These are phyloP conservation scores for Backusella luteola DNA, from an alignment of 192 early-diverging fungal genomes.

Conservation along the genomic window DNA sequence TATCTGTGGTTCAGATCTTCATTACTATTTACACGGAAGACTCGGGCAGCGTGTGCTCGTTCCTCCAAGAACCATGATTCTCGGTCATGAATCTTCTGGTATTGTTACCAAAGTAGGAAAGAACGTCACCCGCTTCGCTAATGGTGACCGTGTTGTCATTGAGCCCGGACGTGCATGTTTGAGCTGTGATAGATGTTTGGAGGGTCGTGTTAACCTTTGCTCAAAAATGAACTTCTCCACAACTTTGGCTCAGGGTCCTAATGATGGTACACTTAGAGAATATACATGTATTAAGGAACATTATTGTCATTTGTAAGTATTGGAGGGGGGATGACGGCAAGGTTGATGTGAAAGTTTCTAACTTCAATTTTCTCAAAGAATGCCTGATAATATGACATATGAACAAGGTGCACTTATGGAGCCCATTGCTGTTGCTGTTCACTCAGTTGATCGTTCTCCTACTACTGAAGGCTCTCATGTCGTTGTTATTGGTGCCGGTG, in stretches of 20 bases:
- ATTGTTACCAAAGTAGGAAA: conserved; percentile 36
- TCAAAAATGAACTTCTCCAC: conserved; percentile 40
- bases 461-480: conserved; percentile 22
- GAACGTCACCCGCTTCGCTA: conserved; percentile 30
- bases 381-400: conserved; percentile 33
- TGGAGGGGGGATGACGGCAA: conserved; percentile 9
- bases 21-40: conserved; percentile 39
- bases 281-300: background rate
- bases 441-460: conserved; percentile 28
- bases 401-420: conserved; percentile 42
- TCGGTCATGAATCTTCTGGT: conserved; percentile 47
- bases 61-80: conserved; percentile 32
- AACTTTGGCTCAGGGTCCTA: conserved; percentile 22
- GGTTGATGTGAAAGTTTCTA: background rate
- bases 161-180: conserved; percentile 41
- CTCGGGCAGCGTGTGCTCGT: conserved; percentile 30
- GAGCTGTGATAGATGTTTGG: conserved; percentile 34
- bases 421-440: conserved; percentile 36
- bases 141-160: conserved; percentile 44
- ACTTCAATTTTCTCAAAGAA: conserved; percentile 1
- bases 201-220: conserved; percentile 39
- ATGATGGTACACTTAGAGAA: conserved; percentile 11
- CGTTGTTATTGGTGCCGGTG: conserved; percentile 38
- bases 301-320: conserved; percentile 34
- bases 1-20: conserved; percentile 45